Evolutionary conservation across 2,329 filamentous ascomycete genomes (phyloP).

Genomic region (Cercospora zeina): DNA sequence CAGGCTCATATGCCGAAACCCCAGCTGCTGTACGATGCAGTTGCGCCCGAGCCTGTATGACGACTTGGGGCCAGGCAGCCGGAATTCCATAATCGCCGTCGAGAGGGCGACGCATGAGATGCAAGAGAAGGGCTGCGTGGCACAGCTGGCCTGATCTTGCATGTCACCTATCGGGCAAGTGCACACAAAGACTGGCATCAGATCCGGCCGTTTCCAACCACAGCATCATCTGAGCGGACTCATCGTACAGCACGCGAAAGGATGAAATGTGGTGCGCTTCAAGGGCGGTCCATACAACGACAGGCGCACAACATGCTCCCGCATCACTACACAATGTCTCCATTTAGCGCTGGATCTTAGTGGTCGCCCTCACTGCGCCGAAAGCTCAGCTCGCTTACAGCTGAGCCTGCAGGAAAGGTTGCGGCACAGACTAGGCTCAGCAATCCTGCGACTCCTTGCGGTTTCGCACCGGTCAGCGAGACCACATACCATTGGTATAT

Average conservation of each 20-base stretch:
- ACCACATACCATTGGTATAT: slow-evolving; percentile 4
- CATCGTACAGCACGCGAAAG: neutral
- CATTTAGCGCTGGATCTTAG: neutral
- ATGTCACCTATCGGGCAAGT: neutral
- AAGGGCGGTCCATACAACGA: neutral
- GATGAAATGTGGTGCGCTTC: neutral
- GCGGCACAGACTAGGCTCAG: neutral
- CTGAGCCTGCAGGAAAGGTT: neutral
- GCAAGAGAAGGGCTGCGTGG: neutral
- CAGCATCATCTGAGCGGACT: neutral
- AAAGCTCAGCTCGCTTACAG: neutral
- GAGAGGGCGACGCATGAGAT: neutral
- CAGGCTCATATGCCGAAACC: neutral
- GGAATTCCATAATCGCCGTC: neutral
- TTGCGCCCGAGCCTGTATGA: neutral
- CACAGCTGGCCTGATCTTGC: neutral
- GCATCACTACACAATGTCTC: too few relatives aligned
- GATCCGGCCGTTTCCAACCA: neutral
- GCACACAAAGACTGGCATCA: neutral
- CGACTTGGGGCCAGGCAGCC: neutral
- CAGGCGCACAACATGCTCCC: too few relatives aligned
- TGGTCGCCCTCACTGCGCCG: neutral
- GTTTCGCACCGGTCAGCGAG: neutral
- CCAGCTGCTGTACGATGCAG: neutral
- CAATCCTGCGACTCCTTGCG: slow-evolving; percentile 6